Conservation (phyloP, 148 eudicot species). For the Rhododendron kiyosumense region DNA sequence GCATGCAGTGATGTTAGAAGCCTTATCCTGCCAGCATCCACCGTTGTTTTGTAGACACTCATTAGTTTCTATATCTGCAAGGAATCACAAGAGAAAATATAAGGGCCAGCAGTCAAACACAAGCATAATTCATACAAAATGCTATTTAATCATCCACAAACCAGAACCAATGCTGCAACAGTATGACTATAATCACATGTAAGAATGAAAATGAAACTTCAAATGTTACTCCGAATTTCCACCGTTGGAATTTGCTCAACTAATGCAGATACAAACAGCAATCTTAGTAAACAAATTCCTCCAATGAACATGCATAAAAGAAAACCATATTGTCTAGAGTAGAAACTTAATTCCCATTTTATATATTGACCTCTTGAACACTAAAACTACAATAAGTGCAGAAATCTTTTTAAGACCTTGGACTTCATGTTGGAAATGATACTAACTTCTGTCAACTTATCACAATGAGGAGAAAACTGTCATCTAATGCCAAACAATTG, state of each 20-base stretch:
- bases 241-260: neutral
- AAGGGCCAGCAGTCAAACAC: neutral
- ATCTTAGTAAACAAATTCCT: neutral
- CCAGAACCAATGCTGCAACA: neutral
- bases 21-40: constrained; percentile 89
- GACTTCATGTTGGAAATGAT: neutral
- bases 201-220: neutral
- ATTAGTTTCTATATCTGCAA: constrained; percentile 81
- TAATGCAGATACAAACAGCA: neutral
- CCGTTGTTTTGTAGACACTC: constrained; percentile 86
- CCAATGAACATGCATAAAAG: neutral
- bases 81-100: neutral
- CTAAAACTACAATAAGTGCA: neutral
- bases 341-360: neutral
- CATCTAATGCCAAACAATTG: neutral
- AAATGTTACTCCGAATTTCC: neutral
- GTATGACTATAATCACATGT: neutral
- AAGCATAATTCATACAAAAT: neutral
- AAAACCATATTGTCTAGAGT: neutral
- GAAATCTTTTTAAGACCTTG: neutral
- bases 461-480: neutral
- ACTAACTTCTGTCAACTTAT: neutral
- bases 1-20: constrained; percentile 82
- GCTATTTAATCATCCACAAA: neutral
- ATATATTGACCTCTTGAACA: neutral